phyloP scores from a whole-genome alignment of 352 stramenopile genomes.

The Phytopythium helicoides region DNA sequence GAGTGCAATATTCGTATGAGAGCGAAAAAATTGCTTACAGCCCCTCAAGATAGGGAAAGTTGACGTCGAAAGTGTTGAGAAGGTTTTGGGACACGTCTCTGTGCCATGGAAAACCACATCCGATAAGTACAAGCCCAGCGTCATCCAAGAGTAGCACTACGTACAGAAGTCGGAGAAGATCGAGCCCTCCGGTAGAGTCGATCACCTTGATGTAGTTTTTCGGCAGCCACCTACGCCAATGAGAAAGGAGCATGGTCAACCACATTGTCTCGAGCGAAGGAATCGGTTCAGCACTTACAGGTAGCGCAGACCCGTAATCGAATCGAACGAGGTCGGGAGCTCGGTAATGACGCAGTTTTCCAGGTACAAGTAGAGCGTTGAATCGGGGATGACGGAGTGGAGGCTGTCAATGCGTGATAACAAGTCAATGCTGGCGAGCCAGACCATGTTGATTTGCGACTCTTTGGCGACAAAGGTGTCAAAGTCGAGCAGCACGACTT shows the following conservation, averaged over 20 bases:
- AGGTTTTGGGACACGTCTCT: background rate
- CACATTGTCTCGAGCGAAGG: too few relatives aligned
- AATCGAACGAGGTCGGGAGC: conserved; percentile 12
- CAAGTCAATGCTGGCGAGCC: conserved; percentile 15
- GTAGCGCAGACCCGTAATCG: conserved; percentile 1
- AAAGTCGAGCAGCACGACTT: conserved; percentile 16
- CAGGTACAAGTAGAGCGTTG: conserved; percentile 7
- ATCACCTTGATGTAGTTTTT: conserved; percentile 18
- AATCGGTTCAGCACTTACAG: too few relatives aligned
- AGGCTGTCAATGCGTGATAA: conserved; percentile 7
- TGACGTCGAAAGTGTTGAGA: conserved; percentile 1
- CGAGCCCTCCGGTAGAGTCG: conserved; percentile 9
- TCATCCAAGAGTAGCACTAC: background rate
- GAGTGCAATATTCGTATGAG: background rate
- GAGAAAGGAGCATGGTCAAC: conserved; percentile 1
- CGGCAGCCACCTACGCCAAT: conserved; percentile 7
- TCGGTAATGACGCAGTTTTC: conserved; percentile 10
- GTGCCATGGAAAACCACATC: background rate
- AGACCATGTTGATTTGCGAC: conserved; percentile 12
- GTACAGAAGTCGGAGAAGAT: conserved; percentile 15
- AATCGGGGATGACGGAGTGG: conserved; percentile 7
- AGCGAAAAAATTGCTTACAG: background rate
- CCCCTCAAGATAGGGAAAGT: background rate
- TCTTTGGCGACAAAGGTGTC: conserved; percentile 13
- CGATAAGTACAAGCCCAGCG: too few relatives aligned